A percentile compares a stretch with the other conserved stretches of the same genome.
Evolutionary conservation across 2,329 filamentous ascomycete species (phyloP).

Genomic region (Fusarium pseudonygamai): DNA sequence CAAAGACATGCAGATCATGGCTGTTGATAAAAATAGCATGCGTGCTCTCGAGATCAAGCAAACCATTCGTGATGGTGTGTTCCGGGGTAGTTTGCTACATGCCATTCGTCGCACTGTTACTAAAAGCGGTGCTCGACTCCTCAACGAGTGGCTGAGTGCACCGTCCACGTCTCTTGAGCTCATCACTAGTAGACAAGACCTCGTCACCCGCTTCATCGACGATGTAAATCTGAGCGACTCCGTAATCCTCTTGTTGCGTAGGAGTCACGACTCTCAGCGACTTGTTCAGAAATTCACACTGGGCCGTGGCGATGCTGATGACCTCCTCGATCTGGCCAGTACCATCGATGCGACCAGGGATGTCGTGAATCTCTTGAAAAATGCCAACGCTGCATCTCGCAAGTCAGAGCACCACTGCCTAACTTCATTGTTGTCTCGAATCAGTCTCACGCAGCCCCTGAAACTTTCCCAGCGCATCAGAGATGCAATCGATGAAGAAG

Average conservation of each 20-base stretch:
- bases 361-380: slow-evolving; percentile 62
- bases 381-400: slow-evolving; percentile 23
- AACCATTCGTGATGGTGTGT: slow-evolving; percentile 82
- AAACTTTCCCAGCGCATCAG: slow-evolving; percentile 77
- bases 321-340: slow-evolving; percentile 82
- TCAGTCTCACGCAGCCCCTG: slow-evolving; percentile 73
- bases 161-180: slow-evolving; percentile 86
- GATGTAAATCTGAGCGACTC: slow-evolving; percentile 75
- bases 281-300: slow-evolving; percentile 94
- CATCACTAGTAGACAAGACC: slow-evolving; percentile 82
- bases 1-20: slow-evolving; percentile 81
- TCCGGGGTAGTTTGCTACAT: slow-evolving; percentile 87
- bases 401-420: slow-evolving; percentile 50
- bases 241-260: slow-evolving; percentile 72
- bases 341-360: slow-evolving; percentile 80
- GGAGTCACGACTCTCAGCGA: slow-evolving; percentile 86
- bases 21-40: slow-evolving; percentile 91
- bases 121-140: slow-evolving; percentile 85
- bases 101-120: slow-evolving; percentile 91
- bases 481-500: slow-evolving; percentile 90
- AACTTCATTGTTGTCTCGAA: slow-evolving; percentile 60
- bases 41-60: slow-evolving; percentile 87
- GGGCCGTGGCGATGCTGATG: slow-evolving; percentile 90
- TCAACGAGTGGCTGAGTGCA: slow-evolving; percentile 86
- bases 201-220: slow-evolving; percentile 79